phyloP scores from a whole-genome alignment of 768 basidiomycete species.

The Tulasnella sp. region DNA sequence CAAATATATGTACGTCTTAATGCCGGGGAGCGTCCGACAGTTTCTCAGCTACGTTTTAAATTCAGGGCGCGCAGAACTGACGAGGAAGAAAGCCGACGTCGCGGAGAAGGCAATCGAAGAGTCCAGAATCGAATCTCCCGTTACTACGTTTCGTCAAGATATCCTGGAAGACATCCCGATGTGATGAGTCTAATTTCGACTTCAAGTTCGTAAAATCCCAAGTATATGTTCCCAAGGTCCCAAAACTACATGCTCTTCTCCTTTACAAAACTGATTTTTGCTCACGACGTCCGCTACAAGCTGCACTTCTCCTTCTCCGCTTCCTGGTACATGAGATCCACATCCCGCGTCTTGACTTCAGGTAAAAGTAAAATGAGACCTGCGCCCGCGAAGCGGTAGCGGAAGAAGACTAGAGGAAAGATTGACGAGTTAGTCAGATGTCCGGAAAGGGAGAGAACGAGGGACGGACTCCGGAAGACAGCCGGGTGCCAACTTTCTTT shows the following conservation, averaged over 20 bases:
- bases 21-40: neutral
- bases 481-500: conserved; percentile 55
- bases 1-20: neutral
- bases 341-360: conserved; percentile 45
- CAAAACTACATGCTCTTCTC: neutral
- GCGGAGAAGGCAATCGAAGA: neutral
- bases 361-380: conserved; percentile 41
- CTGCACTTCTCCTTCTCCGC: neutral
- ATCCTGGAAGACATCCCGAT: too few species aligned
- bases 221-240: neutral
- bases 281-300: conserved; percentile 29
- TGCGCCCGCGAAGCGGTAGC: neutral
- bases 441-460: neutral
- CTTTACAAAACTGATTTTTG: neutral
- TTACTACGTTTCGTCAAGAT: too few species aligned
- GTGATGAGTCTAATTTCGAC: too few species aligned
- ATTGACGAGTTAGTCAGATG: neutral
- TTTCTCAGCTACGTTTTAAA: neutral
- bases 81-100: neutral
- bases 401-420: conserved; percentile 21
- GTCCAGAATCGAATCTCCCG: neutral
- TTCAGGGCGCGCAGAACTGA: neutral
- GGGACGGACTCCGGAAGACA: conserved; percentile 63
- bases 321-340: conserved; percentile 38
- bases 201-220: too few species aligned